A percentile compares a stretch with the other conserved stretches of the same genome.
These are phyloP conservation scores for Epichloe amarillans DNA, from an alignment of 2,329 filamentous ascomycete species.

Conservation along the genomic window DNA sequence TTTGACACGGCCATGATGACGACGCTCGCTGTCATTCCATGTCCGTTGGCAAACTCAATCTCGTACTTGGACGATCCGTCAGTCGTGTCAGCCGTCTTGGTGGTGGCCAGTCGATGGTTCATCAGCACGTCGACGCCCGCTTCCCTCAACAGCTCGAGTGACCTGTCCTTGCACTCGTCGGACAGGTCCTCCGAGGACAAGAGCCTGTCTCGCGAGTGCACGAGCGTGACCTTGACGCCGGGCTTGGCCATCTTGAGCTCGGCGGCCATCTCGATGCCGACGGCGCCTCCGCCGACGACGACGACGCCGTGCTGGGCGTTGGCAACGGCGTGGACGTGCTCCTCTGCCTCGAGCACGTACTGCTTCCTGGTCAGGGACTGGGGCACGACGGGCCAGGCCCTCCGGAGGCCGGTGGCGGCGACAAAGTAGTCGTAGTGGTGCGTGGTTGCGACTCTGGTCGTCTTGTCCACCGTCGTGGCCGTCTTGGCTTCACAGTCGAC, in stretches of 20 bases:
- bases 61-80: conserved; percentile 29
- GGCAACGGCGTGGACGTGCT: conserved; percentile 43
- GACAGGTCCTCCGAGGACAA: conserved; percentile 62
- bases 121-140: conserved; percentile 53
- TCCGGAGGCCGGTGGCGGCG: conserved; percentile 53
- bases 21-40: conserved; percentile 45
- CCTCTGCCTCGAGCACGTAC: conserved; percentile 48
- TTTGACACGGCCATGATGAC: conserved; percentile 59
- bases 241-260: conserved; percentile 61
- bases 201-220: conserved; percentile 58
- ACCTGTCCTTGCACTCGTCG: conserved; percentile 52
- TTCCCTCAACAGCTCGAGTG: conserved; percentile 44
- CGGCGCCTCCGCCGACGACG: conserved; percentile 64
- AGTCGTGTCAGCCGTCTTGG: conserved; percentile 29
- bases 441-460: conserved; percentile 27
- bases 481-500: conserved; percentile 48
- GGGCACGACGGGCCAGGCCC: conserved; percentile 61
- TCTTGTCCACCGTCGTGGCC: conserved; percentile 39
- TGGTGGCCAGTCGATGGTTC: conserved; percentile 40
- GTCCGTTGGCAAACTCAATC: conserved; percentile 47
- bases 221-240: conserved; percentile 51
- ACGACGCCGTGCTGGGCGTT: conserved; percentile 46
- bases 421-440: conserved; percentile 63
- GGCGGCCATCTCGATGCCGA: conserved; percentile 71
- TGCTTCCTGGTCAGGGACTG: conserved; percentile 47